Evolutionary conservation across 345 rosid genomes (phyloP), one percentile per base, ranked within the genome.

Genomic region (Populus tremula): DNA sequence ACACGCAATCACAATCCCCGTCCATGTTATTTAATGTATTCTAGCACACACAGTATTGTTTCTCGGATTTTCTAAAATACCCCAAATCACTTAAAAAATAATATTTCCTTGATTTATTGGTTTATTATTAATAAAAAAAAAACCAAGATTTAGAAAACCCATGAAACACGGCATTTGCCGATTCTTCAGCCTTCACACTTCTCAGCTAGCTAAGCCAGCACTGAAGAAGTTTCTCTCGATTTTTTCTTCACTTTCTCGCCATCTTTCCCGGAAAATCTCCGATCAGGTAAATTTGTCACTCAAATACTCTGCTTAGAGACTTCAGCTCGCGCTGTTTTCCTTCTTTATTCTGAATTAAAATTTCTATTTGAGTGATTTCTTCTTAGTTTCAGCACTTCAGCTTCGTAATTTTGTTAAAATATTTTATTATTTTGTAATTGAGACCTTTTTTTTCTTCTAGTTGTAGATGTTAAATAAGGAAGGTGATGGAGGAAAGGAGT

Each of bases 401-500:
- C 63, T 59, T 27, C 27, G 23, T 59, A 59, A n/a, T 59, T n/a
- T n/a, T 23, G 14, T n/a, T 3, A n/a, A n/a, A 10, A 6, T n/a
- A 1, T n/a, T n/a, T 62, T 43, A 38, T 41, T 79, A 12, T 47
- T 27, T 16, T 36, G 59, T 53, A n/a, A 33, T 56, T 56, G 23
- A n/a, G 5, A 2, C 16, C 50, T 41, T 36, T 43, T 77, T 31
- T 73, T 73, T 61, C 18, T n/a, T 11, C 13, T n/a, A 59, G 23
- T 10, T 59, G 13, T 25, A 59, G 63, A 59, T 59, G 63, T 8
- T 59, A 59, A 59, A 59, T 59, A 59, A 59, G 25, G 63, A 23
- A 25, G 79, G 77, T 79, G 84, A 88, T 88, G 89, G 94, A 81
- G 85, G 75, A 70, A 81, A 77, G 70, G 86, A 85, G n/a, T 87